Base-by-base conservation (phyloP, 2,329 filamentous ascomycete genomes). In the Lecanicillium sp. region DNA sequence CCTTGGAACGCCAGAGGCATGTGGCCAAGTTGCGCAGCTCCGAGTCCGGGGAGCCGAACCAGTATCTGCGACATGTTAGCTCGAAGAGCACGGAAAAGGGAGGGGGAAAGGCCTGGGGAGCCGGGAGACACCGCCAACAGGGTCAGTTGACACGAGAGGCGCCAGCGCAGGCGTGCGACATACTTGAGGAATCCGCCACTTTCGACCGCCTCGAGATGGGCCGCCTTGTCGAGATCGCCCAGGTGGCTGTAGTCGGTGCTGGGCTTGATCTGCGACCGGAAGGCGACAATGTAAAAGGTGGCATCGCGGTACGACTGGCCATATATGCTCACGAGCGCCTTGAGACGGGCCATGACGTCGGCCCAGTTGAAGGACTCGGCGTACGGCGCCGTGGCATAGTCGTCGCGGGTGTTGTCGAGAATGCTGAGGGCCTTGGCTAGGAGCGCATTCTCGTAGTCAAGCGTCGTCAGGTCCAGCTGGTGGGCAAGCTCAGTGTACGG, bases 181-280 rank as follows among this genome's bases (percentile, higher is more conserved):
- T 67, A 82, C 78, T 95, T 95, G 60, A 95, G 68, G 60, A 96
- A 78, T 0, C 89, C 89, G 5, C 90, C 90, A 58, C 82, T 87
- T 32, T 76, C 76, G 15, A 83, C 84, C 11, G 90, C 90, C 63
- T 95, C 90, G 20, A 78, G 74, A 63, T 95, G 90, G 6, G 86
- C 86, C 51, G 81, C 81, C 60, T 84, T 83, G 66, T 95, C 90
- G 26, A 95, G 74, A 21, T 75, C 73, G 33, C 83, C 83, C 32
- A 95, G 75, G 50, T 84, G 74, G 10, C 78, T 77, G 51, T 81
- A 80, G 53, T 88, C 80, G 1, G 84, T 85, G 11, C 73, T 77
- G 2, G 77, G 72, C 30, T 82, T 81, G 48, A 95, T 79, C 54
- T 74, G 77, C 5, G 86, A 91, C 14, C 87, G 78, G 67, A 95